Evolutionary conservation across 2,329 filamentous ascomycete genomes (phyloP), one percentile per base, ranked within the genome.

Genomic region (Penicillium sp.): DNA sequence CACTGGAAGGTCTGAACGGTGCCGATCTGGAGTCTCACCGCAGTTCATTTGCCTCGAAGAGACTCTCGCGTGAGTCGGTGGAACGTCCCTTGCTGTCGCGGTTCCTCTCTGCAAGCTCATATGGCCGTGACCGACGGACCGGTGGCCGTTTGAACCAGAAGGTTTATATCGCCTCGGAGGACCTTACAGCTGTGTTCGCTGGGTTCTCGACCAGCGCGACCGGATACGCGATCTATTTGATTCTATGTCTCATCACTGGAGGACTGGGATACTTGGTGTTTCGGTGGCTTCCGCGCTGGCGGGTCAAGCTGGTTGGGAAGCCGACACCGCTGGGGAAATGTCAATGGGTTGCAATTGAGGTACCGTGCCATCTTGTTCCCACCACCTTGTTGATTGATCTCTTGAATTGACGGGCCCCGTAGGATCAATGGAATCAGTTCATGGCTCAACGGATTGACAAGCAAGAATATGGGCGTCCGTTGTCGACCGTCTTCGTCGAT

Each of bases 371-470:
- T 18, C 18, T 18, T 18, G 18, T 18, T 18, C 18, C 18, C 18
- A 18, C 18, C 18, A 18, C 18, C 18, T 18, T 18, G 18, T 18
- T 18, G 18, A 18, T 18, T 18, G 18, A 18, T 3, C 18, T 18
- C 18, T 18, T 18, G 50, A 53, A 52, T 67, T 69, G 57, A 68
- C 48, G 39, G 40, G 48, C 49, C 13, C 18, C 49, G 48, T 64
- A 85, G 78, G 96, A 98, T 62, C 90, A 97, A 77, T 97, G 93
- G 91, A 86, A 87, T 43, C 91, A 97, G 68, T 86, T 97, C 67
- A 77, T 79, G 9, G 80, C 93, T n/a, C 80, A 95, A 61, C 64
- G 82, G 43, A 77, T 97, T 9, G 76, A 77, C 49, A 74, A 67
- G 40, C 72, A 82, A 55, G 66, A 65, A 7, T 85, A 85, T 62